Percentiles rank a stretch among this genome's conserved stretches.
phyloP scores from a whole-genome alignment of 116 monocot species.

The Papilionanthe hybrid region DNA sequence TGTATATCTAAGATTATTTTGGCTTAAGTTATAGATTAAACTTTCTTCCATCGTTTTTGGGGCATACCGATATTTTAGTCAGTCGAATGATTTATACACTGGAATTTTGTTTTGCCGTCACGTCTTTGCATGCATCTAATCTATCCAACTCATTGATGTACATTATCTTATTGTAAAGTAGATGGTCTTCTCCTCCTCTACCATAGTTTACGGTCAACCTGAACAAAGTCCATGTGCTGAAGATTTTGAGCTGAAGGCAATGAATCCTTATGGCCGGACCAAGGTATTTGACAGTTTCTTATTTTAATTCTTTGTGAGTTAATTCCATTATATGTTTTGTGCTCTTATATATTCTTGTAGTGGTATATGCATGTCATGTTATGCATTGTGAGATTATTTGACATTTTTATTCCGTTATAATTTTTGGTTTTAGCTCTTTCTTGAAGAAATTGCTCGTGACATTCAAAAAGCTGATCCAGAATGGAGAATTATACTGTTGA shows the following conservation, averaged over 20 bases:
- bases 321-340: background rate
- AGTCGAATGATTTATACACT: no score
- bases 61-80: no score
- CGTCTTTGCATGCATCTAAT: background rate
- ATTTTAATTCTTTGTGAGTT: background rate
- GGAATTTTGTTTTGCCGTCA: background rate
- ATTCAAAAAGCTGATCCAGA: constrained; percentile 41
- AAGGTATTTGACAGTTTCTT: constrained; percentile 20
- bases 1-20: background rate
- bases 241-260: constrained; percentile 30
- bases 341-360: background rate
- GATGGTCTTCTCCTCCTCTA: constrained; percentile 54
- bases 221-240: constrained; percentile 46
- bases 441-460: constrained; percentile 50
- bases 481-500: constrained; percentile 35
- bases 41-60: background rate
- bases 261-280: constrained; percentile 50
- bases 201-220: constrained; percentile 52
- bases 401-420: background rate
- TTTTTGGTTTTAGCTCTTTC: constrained; percentile 27
- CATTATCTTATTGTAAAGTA: constrained; percentile 6
- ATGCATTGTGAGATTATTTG: background rate
- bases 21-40: background rate
- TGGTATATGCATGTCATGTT: background rate
- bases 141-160: background rate